Evolutionary conservation across 1,284 basidiomycete species (phyloP).

Genomic region (Cystobasidium slooffiae): DNA sequence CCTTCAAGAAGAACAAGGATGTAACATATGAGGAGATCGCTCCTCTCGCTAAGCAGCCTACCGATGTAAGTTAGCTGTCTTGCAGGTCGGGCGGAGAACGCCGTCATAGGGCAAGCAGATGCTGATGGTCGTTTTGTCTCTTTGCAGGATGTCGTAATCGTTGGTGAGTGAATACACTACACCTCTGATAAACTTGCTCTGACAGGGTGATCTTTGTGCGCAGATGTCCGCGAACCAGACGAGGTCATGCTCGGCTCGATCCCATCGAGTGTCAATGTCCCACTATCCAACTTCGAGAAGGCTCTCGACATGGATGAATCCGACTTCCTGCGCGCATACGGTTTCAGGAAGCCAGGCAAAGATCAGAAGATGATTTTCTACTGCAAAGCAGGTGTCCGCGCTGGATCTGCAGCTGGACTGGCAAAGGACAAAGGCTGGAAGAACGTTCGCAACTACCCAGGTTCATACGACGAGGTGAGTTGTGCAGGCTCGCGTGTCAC

Average conservation of each 20-base stretch:
- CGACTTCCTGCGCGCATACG: constrained; percentile 63
- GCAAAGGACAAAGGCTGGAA: constrained; percentile 82
- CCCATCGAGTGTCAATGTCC: constrained; percentile 91
- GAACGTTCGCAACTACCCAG: constrained; percentile 83
- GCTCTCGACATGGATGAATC: constrained; percentile 68
- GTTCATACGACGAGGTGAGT: constrained; percentile 78
- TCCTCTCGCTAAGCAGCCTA: constrained; percentile 77
- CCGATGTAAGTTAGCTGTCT: constrained; percentile 65
- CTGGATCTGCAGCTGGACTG: constrained; percentile 75
- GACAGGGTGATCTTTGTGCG: constrained; percentile 23
- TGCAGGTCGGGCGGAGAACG: background rate
- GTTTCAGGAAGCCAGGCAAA: constrained; percentile 78
- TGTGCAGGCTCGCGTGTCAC: too few species aligned
- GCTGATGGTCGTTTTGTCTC: background rate
- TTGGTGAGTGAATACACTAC: constrained; percentile 59
- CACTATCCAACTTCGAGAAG: constrained; percentile 75
- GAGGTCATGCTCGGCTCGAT: constrained; percentile 94
- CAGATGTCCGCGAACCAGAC: constrained; percentile 86
- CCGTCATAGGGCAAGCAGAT: background rate
- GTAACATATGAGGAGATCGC: constrained; percentile 84
- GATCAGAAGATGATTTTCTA: constrained; percentile 88
- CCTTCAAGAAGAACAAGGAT: constrained; percentile 38
- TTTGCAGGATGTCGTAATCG: constrained; percentile 73
- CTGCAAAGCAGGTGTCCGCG: constrained; percentile 88
- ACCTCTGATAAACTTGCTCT: background rate